Conservation (phyloP, 2,329 filamentous ascomycete species). For the Rutstroemia sp. region DNA sequence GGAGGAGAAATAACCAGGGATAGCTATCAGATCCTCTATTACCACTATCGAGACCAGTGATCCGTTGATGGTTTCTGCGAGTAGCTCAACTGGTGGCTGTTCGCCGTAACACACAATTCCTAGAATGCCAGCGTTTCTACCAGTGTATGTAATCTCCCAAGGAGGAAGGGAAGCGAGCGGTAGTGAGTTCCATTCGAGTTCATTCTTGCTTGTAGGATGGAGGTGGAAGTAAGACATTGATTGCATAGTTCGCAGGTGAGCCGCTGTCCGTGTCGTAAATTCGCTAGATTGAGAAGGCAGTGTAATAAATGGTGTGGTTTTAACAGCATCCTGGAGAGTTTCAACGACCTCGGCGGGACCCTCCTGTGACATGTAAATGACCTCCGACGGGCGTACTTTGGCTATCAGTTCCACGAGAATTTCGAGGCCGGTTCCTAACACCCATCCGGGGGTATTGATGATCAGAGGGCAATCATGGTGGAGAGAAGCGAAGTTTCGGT, state of each 20-base stretch:
- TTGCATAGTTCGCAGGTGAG: slow-evolving; percentile 66
- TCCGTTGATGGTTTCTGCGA: slow-evolving; percentile 62
- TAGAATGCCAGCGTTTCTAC: slow-evolving; percentile 44
- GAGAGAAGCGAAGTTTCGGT: slow-evolving; percentile 37
- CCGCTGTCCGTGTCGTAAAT: slow-evolving; percentile 49
- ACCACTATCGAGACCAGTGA: slow-evolving; percentile 59
- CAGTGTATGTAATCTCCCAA: slow-evolving; percentile 54
- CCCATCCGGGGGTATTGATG: slow-evolving; percentile 70
- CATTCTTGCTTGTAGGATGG: slow-evolving; percentile 18
- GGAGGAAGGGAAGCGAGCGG: slow-evolving; percentile 52
- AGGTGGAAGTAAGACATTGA: slow-evolving; percentile 73
- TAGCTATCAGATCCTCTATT: slow-evolving; percentile 46
- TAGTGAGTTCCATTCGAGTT: slow-evolving; percentile 39
- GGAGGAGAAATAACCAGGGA: slow-evolving; percentile 31
- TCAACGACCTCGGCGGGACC: slow-evolving; percentile 52
- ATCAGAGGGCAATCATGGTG: slow-evolving; percentile 48
- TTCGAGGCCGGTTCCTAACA: slow-evolving; percentile 62
- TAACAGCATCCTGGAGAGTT: slow-evolving; percentile 37
- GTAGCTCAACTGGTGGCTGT: slow-evolving; percentile 47
- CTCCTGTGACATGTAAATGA: slow-evolving; percentile 62
- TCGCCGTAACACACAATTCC: slow-evolving; percentile 63
- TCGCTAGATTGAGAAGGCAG: slow-evolving; percentile 55
- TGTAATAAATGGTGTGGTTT: slow-evolving; percentile 36
- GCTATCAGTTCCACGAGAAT: slow-evolving; percentile 51
- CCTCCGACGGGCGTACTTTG: slow-evolving; percentile 47